Conservation (phyloP, 441 rosid species). For the Gossypium aridum region DNA sequence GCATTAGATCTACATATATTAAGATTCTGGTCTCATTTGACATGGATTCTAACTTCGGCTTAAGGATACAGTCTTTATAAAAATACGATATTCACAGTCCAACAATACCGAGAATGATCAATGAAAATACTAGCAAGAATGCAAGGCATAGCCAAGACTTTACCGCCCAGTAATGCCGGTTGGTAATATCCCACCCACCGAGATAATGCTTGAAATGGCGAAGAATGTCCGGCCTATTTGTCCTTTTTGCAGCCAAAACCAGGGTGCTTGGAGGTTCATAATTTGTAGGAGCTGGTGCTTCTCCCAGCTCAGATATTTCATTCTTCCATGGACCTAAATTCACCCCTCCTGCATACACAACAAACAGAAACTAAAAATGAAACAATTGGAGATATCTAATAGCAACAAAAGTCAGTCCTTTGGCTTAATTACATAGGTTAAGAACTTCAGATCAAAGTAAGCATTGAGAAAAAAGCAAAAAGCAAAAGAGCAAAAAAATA, state of each 20-base stretch:
- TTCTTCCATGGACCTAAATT: conserved; percentile 58
- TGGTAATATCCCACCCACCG: conserved; percentile 84
- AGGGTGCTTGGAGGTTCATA: conserved; percentile 29
- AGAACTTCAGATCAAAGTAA: conserved; percentile 3
- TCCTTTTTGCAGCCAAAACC: conserved; percentile 68
- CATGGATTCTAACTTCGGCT: background rate
- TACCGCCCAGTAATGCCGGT: conserved; percentile 90
- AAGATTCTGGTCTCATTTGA: background rate
- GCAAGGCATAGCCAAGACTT: conserved; percentile 21
- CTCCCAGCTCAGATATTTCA: conserved; percentile 35
- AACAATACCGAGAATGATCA: background rate
- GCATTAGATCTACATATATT: background rate
- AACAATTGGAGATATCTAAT: background rate
- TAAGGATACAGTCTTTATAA: background rate
- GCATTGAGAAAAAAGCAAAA: background rate
- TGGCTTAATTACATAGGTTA: background rate
- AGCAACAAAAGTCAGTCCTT: background rate
- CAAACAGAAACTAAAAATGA: background rate
- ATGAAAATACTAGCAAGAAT: background rate
- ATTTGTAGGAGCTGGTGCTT: conserved; percentile 57
- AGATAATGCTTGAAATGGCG: conserved; percentile 50
- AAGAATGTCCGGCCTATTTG: conserved; percentile 81
- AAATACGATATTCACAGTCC: background rate
- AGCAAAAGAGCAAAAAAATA: background rate
- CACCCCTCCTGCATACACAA: conserved; percentile 37